A percentile compares a stretch with the other conserved stretches of the same genome.
These are phyloP conservation scores for Gaertneriomyces sp. DNA, from an alignment of 192 early-diverging fungal species.

Conservation along the genomic window DNA sequence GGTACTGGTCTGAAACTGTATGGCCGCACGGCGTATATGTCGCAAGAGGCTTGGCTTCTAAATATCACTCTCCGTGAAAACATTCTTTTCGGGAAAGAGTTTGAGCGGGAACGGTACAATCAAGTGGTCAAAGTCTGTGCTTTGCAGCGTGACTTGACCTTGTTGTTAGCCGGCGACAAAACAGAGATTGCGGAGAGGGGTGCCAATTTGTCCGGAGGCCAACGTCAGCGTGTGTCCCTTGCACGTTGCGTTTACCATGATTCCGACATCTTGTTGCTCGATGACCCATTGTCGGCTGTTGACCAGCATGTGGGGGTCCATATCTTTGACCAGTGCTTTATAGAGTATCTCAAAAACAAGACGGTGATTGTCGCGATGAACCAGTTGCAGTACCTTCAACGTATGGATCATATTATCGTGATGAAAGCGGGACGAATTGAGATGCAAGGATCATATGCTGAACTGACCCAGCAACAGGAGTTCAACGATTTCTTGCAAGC, in stretches of 20 bases:
- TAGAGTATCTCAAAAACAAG: conserved; percentile 41
- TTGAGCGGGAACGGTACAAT: conserved; percentile 54
- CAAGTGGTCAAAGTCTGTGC: conserved; percentile 60
- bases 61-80: conserved; percentile 73
- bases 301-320: conserved; percentile 61
- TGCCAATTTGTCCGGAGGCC: conserved; percentile 68
- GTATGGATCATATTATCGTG: conserved; percentile 58
- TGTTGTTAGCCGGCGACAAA: conserved; percentile 59
- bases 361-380: conserved; percentile 67
- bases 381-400: conserved; percentile 63
- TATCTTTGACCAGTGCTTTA: conserved; percentile 61
- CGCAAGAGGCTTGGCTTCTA: conserved; percentile 68
- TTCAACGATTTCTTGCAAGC: conserved; percentile 20
- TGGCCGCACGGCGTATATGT: conserved; percentile 59
- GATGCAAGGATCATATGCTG: conserved; percentile 55
- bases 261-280: conserved; percentile 75
- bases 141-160: conserved; percentile 58
- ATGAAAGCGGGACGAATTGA: conserved; percentile 54
- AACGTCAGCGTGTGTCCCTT: conserved; percentile 74
- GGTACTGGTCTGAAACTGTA: conserved; percentile 45
- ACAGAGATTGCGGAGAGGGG: conserved; percentile 53
- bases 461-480: conserved; percentile 38
- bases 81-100: conserved; percentile 70
- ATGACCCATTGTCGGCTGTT: conserved; percentile 75
- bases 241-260: conserved; percentile 72